A percentile compares a stretch with the other conserved stretches of the same genome.
These are phyloP conservation scores for Haematococcus lacustris DNA, from an alignment of 139 green algal species.

Conservation along the genomic window DNA sequence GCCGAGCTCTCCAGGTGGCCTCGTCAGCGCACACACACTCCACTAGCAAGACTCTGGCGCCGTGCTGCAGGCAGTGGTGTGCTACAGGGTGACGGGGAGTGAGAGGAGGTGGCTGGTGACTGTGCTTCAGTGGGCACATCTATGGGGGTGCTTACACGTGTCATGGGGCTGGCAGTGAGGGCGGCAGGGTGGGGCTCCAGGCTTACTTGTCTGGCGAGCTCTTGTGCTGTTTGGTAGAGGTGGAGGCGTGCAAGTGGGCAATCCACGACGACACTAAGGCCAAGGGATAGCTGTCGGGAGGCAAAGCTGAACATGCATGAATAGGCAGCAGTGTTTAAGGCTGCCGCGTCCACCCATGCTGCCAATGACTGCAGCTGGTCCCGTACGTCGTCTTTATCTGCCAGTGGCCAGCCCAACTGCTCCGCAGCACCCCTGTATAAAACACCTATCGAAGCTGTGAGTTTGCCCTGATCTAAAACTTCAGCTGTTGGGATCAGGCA, in stretches of 20 bases:
- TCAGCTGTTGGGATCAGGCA: background rate
- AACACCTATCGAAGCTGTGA: too few relatives aligned
- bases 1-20: background rate
- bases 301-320: background rate
- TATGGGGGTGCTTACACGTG: too few relatives aligned
- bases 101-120: background rate
- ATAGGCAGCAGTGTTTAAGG: background rate
- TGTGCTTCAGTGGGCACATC: background rate
- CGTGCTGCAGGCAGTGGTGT: background rate
- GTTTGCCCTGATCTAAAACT: background rate
- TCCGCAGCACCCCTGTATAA: background rate
- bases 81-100: too few relatives aligned
- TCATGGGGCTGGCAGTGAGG: too few relatives aligned
- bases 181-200: too few relatives aligned
- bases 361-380: background rate
- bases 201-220: background rate
- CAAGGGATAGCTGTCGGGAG: background rate
- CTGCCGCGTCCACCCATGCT: background rate
- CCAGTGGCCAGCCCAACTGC: background rate
- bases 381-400: background rate
- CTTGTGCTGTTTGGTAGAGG: background rate
- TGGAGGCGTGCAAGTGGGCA: background rate
- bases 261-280: background rate
- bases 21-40: background rate
- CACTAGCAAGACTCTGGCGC: background rate